Conservation (phyloP, 441 rosid species). For the Adansonia rubrostipa region DNA sequence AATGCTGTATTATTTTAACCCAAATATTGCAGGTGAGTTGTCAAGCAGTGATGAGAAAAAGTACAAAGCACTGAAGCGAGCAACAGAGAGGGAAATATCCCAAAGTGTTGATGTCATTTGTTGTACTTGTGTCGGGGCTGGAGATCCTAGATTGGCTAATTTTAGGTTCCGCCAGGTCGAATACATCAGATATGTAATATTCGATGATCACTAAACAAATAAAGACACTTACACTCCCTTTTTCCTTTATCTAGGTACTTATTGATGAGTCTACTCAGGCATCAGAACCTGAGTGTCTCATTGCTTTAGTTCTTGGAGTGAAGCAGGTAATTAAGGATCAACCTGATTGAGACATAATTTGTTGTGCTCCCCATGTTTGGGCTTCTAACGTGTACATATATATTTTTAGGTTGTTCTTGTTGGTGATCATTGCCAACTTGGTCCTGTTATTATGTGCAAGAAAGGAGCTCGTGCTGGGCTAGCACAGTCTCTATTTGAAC, state of each 20-base stretch:
- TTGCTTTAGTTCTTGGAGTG: conserved; percentile 98
- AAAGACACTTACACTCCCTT: conserved; percentile 28
- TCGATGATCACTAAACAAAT: neutral
- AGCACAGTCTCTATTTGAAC: conserved; percentile 98
- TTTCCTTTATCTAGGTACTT: conserved; percentile 68
- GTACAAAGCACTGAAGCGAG: conserved; percentile 92
- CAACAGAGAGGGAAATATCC: conserved; percentile 94
- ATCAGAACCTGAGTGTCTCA: conserved; percentile 98
- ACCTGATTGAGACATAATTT: neutral
- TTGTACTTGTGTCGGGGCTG: conserved; percentile 99
- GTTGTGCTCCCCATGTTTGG: neutral
- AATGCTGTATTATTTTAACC: neutral
- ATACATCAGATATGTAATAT: conserved; percentile 14
- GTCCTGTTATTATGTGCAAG: conserved; percentile 99
- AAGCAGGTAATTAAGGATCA: conserved; percentile 70
- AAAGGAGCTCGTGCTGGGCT: conserved; percentile 99
- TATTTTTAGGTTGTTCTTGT: conserved; percentile 84
- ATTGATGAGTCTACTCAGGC: conserved; percentile 99
- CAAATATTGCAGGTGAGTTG: conserved; percentile 70
- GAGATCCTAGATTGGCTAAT: conserved; percentile 95
- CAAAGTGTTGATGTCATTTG: conserved; percentile 99
- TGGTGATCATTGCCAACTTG: conserved; percentile 99
- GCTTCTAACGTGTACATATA: conserved; percentile 32
- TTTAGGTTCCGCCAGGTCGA: conserved; percentile 98
- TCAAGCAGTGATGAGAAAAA: conserved; percentile 99